Conservation (phyloP, 768 basidiomycete genomes). For the Austroboletus eburneus region DNA sequence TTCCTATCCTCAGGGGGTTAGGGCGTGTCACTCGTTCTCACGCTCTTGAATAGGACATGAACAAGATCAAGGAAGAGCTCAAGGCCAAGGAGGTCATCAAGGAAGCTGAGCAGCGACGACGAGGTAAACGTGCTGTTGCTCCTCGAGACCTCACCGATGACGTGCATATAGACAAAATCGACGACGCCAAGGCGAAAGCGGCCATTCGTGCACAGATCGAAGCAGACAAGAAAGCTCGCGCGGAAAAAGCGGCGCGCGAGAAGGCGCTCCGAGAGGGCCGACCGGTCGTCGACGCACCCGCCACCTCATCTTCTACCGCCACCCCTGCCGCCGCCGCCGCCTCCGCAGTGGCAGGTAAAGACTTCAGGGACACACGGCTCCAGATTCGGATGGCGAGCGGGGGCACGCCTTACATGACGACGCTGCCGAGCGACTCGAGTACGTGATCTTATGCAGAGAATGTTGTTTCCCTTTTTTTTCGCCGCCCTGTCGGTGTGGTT, state of each 20-base stretch:
- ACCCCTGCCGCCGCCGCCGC: constrained; percentile 33
- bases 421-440: constrained; percentile 77
- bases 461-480: too few relatives aligned
- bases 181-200: constrained; percentile 80
- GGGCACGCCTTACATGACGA: constrained; percentile 73
- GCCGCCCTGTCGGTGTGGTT: too few relatives aligned
- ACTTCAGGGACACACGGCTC: constrained; percentile 83
- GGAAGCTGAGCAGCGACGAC: constrained; percentile 76
- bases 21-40: background rate
- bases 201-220: constrained; percentile 93
- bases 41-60: constrained; percentile 50
- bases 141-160: background rate
- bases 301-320: constrained; percentile 30
- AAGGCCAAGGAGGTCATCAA: constrained; percentile 76
- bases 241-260: constrained; percentile 84
- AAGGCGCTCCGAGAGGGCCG: constrained; percentile 87
- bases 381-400: constrained; percentile 86
- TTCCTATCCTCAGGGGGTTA: too few relatives aligned
- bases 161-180: constrained; percentile 68
- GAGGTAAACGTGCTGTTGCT: constrained; percentile 48
- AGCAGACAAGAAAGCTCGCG: constrained; percentile 85
- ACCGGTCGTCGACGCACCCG: constrained; percentile 32
- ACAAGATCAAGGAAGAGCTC: constrained; percentile 69
- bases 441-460: too few relatives aligned
- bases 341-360: constrained; percentile 50